Base-by-base conservation (phyloP, 2,329 filamentous ascomycete genomes). In the Knoxdaviesia capensis region DNA sequence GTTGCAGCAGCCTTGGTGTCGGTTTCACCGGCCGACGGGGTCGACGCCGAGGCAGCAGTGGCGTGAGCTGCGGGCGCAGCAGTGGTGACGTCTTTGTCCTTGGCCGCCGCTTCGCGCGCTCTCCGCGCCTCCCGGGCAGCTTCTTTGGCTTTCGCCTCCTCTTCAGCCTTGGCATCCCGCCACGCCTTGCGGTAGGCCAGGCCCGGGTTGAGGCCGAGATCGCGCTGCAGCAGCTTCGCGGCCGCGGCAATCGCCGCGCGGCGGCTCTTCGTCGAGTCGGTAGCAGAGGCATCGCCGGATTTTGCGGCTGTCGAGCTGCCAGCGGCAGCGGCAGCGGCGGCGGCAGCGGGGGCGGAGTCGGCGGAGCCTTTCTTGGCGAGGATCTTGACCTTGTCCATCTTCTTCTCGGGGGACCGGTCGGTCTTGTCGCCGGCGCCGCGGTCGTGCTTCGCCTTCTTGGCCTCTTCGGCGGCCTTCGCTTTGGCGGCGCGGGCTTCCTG, bases 141-240 rank as follows among this genome's bases (percentile, higher is more conserved):
- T 30, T 32, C 36, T 31, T 57, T 47, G 2, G 54, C 32, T 48
- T 68, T 70, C 8, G 56, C 47, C 36, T 65, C 62, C 7, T 61
- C 56, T 20, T 75, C 71, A 1, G 67, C 63, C 54, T 74, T 74
- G 8, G 68, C 66, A 49, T 74, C 68, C 45, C 71, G 67, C 6
- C 72, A 67, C 10, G 71, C 70, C 52, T 69, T 68, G 44, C 75
- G 64, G 53, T 77, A 71, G 9, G 74, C 70, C 49, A 69, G 73
- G 34, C 72, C 72, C 7, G 73, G 71, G 45, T 70, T 77, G 1
- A 80, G 63, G 20, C 75, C 75, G 11, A 80, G 62, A 47, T 81
- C 76, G 33, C 76, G 69, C 53, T 79, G 74, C 11, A 81, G 51
- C 42, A 80, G 73, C 10, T 74, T 67, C 7, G 75, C 74, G 7